Percentiles rank a stretch among this genome's conserved stretches.
These are phyloP conservation scores for Sporothrix variecibatus DNA, from an alignment of 2,329 filamentous ascomycete genomes.

Conservation along the genomic window DNA sequence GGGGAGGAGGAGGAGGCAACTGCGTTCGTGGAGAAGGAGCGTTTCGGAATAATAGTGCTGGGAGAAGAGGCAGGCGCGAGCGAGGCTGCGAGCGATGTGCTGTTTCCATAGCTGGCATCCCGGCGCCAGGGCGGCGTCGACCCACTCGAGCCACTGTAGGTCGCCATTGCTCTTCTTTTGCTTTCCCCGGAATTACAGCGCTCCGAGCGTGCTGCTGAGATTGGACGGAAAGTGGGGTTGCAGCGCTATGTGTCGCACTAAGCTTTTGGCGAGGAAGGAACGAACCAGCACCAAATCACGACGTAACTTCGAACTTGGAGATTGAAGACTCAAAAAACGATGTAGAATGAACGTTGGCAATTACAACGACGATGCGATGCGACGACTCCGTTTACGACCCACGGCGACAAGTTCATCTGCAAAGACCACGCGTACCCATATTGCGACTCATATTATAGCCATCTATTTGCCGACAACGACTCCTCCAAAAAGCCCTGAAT, in stretches of 20 bases:
- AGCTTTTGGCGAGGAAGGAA: neutral
- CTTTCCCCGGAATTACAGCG: constrained; percentile 25
- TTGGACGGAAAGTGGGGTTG: neutral
- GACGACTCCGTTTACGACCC: neutral
- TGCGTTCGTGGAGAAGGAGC: constrained; percentile 3
- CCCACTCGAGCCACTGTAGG: constrained; percentile 23
- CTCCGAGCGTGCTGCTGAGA: constrained; percentile 4
- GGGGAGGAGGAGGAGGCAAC: neutral
- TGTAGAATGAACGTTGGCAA: no score
- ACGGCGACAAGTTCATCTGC: neutral
- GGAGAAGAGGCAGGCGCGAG: constrained; percentile 18
- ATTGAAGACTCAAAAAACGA: neutral
- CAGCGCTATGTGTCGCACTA: neutral
- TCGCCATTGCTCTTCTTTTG: neutral
- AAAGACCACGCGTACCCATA: constrained; percentile 3
- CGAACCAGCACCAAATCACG: neutral
- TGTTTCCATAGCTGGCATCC: constrained; percentile 14
- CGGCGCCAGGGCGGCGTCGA: neutral
- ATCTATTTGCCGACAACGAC: constrained; percentile 9
- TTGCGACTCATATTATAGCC: neutral
- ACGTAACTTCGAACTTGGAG: neutral
- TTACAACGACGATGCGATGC: neutral
- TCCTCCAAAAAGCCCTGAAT: neutral
- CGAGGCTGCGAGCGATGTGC: constrained; percentile 16
- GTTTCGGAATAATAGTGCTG: neutral